Evolutionary conservation across 495 filamentous ascomycete species (phyloP), one percentile per base, ranked within the genome.

Genomic region (Penicillium samsonianum): DNA sequence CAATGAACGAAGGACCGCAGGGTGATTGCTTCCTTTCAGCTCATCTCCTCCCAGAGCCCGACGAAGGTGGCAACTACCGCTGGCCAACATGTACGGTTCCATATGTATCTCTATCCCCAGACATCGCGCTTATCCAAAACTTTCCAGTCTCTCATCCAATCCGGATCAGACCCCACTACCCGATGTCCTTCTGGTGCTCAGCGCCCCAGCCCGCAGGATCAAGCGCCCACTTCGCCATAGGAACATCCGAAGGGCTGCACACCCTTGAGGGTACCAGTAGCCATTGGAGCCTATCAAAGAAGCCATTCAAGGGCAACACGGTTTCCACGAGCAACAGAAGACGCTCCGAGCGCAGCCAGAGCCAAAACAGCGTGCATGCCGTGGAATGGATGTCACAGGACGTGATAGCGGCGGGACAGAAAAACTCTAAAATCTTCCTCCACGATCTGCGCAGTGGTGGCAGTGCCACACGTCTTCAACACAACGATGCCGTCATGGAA

Each of bases 351-450:
- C 7, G 4, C n/a, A 25, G 23, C 10, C 19, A 22, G 22, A 30
- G 8, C 25, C 9, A 25, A 11, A 25, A 8, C 9, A 61, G 65
- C 42, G 67, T 78, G 9, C 68, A 58, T 17, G 65, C 69, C 17
- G 71, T 79, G 8, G 76, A 77, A 53, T 79, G 75, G 76, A 62
- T 79, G 0, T 70, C 71, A 3, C 42, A 59, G 2, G 59, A 68
- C 28, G 65, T 79, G 0, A 74, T 79, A 14, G 73, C 67, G 5
- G 67, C 67, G 2, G 76, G 76, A 1, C 60, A 73, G 8, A 68
- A 68, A 26, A 68, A 76, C 55, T 74, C 72, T 1, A 55, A 67
- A 0, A 59, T 79, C 16, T 71, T 74, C 46, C 57, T 78, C 14
- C 67, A 73, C 51, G 76, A 79, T 43, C 45, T 72, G 10, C 72